phyloP scores from a whole-genome alignment of 805 yeast species.

The Wickerhamiella azymoides region DNA sequence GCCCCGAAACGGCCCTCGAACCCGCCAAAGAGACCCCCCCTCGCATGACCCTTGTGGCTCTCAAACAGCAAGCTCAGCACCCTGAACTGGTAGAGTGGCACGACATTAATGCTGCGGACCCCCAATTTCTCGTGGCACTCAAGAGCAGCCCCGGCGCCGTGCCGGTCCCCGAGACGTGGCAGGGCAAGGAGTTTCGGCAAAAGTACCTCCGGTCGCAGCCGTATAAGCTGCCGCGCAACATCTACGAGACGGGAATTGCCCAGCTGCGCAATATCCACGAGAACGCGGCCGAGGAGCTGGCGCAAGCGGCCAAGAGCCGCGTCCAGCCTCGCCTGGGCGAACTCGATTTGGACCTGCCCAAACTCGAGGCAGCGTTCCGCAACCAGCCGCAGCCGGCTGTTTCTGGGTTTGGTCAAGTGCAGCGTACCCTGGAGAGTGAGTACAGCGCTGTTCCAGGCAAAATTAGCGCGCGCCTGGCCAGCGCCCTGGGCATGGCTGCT shows the following conservation, averaged over 20 bases:
- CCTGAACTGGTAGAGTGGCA: constrained; percentile 79
- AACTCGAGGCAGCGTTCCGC: constrained; percentile 71
- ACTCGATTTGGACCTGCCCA: constrained; percentile 73
- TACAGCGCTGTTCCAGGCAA: constrained; percentile 47
- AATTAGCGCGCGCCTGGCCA: constrained; percentile 44
- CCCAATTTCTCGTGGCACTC: constrained; percentile 46
- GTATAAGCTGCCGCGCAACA: constrained; percentile 65
- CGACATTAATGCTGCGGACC: constrained; percentile 76
- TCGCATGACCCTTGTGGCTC: constrained; percentile 37
- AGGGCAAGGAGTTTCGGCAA: constrained; percentile 57
- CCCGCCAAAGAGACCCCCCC: background rate
- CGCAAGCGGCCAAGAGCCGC: constrained; percentile 63
- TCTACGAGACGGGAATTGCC: constrained; percentile 69
- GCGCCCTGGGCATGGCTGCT: constrained; percentile 55
- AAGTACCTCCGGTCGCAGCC: constrained; percentile 35
- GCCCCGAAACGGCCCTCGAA: background rate
- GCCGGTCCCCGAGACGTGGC: constrained; percentile 81
- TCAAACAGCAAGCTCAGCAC: constrained; percentile 43
- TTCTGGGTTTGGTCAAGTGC: constrained; percentile 61
- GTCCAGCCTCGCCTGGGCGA: constrained; percentile 84
- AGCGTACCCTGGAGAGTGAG: constrained; percentile 39
- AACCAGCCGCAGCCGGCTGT: constrained; percentile 62
- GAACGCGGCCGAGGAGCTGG: constrained; percentile 36
- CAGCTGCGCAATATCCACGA: constrained; percentile 61
- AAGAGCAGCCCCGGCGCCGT: constrained; percentile 54